Evolutionary conservation across 106 monocot genomes (phyloP), one percentile per base, ranked within the genome.

Genomic region (Posidonia australis): DNA sequence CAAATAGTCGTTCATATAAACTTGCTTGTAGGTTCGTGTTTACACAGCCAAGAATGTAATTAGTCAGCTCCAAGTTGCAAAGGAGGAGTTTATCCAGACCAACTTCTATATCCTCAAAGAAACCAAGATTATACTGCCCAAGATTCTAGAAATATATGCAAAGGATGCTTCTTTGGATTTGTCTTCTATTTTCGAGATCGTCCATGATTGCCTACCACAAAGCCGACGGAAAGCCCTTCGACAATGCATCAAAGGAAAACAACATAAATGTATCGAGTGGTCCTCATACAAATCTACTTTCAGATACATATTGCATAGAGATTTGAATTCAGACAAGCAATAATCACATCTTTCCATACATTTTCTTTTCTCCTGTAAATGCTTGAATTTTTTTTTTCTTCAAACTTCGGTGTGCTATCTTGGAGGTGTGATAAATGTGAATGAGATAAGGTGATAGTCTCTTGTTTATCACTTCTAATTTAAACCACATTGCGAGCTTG

Each of bases 221-320:
- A 29, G 26, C 13, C 76, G 75, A 36, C 72, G 59, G 59, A 74
- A 76, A 44, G 14, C 45, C 59, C 72, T 81, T 42, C 54, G 63
- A 63, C 43, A 46, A 58, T 70, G 67, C 30, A 46, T 71, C 5
- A 54, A 42, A 67, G 74, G 55, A 69, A 89, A 58, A 24, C 52
- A 44, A n/a, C 69, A 78, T 5, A 81, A 77, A 64, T 58, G 63
- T 44, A 47, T 89, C 5, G 63, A 80, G 53, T 94, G 93, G 93
- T 71, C 71, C 11, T 71, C 84, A 19, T 83, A 86, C 77, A 82
- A 80, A 27, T 79, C 79, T 19, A 68, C 75, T 56, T 94, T 94
- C 76, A 83, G 86, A 78, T 94, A 84, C 57, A 47, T 82, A 64
- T 70, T 94, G 45, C 82, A 86, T 64, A 79, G 72, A 84, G 83